Base-by-base conservation (phyloP, 1,284 basidiomycete genomes). In the Ustilago hordei region DNA sequence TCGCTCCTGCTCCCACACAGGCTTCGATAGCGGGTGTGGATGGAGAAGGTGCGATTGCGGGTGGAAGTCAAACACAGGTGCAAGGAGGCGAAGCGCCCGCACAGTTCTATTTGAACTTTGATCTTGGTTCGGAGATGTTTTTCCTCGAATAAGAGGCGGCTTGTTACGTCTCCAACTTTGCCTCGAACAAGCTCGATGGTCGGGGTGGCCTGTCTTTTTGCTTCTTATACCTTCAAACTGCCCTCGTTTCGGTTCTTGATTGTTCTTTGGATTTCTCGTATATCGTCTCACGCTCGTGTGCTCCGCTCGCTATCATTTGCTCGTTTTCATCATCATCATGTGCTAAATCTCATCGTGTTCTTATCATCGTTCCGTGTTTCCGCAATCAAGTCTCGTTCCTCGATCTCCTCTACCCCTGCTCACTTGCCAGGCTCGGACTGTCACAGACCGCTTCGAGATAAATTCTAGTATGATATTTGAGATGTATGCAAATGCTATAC, bases 41-140 rank as follows among this genome's bases (percentile, higher is more conserved):
- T 0, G 45, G 35, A 3, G 34, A 54, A 39, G 19, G n/a, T 6
- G 13, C 17, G 0, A 31, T 31, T 4, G 43, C n/a, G 19, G 52
- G 23, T 17, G 57, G 34, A 12, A 23, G 34, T n/a, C 43, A 38
- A 55, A 12, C 1, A n/a, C 34, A 55, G 53, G 28, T 9, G 35
- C 36, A 19, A n/a, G 34, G 35, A 8, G 35, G 3, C 23, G 50
- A 23, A 23, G 34, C 28, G 31, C 31, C 41, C 4, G 45, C 55
- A 31, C 50, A 64, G 43, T 55, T 71, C 47, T 47, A 19, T 2
- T 45, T 75, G 35, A 67, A 75, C 68, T 69, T 75, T 23, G 73
- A 75, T 12, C 28, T 64, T 9, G 45, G 41, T 8, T 34, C 70
- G 0, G 36, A 72, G 17, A 47, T 57, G 39, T 72, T 67, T n/a